Base-by-base conservation (phyloP, 306 rosid species). In the Rosa persica region DNA sequence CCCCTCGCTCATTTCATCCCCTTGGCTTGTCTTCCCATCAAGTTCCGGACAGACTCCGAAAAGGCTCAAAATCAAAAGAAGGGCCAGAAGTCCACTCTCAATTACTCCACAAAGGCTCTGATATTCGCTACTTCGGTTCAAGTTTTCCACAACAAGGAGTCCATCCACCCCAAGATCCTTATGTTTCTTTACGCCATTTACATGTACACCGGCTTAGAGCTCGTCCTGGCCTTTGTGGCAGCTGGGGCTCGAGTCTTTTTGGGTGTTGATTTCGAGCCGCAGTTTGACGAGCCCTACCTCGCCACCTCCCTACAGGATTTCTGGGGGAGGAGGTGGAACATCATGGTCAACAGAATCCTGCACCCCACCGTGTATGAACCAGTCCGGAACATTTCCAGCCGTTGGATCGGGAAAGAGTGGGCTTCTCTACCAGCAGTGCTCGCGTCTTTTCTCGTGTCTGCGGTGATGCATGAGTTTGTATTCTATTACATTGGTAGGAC, bases 251-350 rank as follows among this genome's bases (percentile, higher is more conserved):
- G 83, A 82, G 61, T 60, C 27, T 7, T 64, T 6, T 66, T 91
- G 1, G 91, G 95, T 1, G 67, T 89, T 1, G 89, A 93, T 48
- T 81, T 87, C 1, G 94, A 87, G 75, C 98, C 93, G 4, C 90
- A 82, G 62, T 90, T 91, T 84, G 69, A 93, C 4, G 78, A 86
- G 36, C 96, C 98, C 2, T 60, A 91, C 17, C 78, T 86, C 5
- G 86, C 97, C 0, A 80, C 90, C 15, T 93, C 97, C 13, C 83
- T 91, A 0, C 98, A 91, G 58, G 91, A 93, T 61, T 93, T 91
- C 42, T 91, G 98, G 98, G 91, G 93, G 1, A 74, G 84, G 48
- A 80, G 98, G 42, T 93, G 98, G 98, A 93, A 91, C 72, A 88
- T 91, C 55, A 82, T 88, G 86, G 90, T 84, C 16, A 81, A 88